Evolutionary conservation across 371 early-diverging fungal species (phyloP).

Genomic region (Mortierella sp.): DNA sequence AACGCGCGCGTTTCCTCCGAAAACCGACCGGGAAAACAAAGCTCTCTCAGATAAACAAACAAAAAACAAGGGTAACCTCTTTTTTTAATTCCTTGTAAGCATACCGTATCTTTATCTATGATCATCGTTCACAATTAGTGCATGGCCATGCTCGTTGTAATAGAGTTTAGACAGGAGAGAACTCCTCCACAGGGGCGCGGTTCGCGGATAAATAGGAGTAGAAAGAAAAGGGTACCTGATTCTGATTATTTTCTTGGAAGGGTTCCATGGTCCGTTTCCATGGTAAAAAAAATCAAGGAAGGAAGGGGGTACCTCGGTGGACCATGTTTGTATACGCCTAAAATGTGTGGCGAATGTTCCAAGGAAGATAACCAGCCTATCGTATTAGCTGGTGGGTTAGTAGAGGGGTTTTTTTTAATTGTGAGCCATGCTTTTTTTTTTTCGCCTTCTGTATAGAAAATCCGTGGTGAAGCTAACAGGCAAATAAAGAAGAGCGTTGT

Average conservation of each 20-base stretch:
- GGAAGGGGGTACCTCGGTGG: not conserved
- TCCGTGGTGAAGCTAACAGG: not conserved
- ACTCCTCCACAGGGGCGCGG: not conserved
- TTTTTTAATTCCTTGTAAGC: not conserved
- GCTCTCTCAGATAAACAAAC: not conserved
- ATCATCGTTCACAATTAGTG: not conserved
- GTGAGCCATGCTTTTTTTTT: not conserved
- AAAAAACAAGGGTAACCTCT: not conserved
- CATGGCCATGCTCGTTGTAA: not conserved
- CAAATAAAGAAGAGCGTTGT: not conserved
- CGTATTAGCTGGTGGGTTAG: not conserved
- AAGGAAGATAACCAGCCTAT: not conserved
- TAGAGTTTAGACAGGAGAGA: not conserved
- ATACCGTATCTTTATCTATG: not conserved
- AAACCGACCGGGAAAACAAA: conserved; percentile 6
- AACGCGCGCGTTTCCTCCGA: not conserved
- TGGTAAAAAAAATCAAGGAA: not conserved
- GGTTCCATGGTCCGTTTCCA: conserved; percentile 1
- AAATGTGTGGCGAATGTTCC: not conserved
- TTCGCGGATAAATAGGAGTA: not conserved
- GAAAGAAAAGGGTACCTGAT: not conserved
- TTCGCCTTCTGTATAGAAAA: not conserved
- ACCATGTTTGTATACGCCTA: not conserved
- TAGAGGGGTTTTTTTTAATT: not conserved
- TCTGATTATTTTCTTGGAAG: not conserved